Percentiles rank a stretch among this genome's conserved stretches.
Evolutionary conservation across 352 stramenopile genomes (phyloP).

Genomic region (Phytophthora agathidicida): DNA sequence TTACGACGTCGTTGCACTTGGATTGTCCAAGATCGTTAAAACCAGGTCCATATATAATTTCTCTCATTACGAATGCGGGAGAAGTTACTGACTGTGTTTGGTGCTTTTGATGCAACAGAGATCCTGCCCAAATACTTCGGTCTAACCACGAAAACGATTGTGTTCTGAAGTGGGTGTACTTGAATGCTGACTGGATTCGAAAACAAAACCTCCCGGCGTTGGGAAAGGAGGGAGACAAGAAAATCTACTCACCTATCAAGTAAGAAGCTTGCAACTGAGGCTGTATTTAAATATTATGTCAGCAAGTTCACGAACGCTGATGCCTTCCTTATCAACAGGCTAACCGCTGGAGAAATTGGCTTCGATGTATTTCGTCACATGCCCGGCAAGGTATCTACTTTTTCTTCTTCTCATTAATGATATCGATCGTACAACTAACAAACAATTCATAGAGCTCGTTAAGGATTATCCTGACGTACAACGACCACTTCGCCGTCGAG

Average conservation of each 20-base stretch:
- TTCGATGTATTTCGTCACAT: slow-evolving; percentile 86
- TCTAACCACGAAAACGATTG: slow-evolving; percentile 66
- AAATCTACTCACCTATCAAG: slow-evolving; percentile 31
- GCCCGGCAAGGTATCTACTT: slow-evolving; percentile 70
- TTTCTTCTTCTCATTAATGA: background rate
- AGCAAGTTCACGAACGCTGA: too few species aligned
- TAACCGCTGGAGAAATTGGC: slow-evolving; percentile 51
- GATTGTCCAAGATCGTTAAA: slow-evolving; percentile 69
- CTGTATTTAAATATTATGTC: too few species aligned
- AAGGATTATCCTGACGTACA: slow-evolving; percentile 50
- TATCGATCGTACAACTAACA: background rate
- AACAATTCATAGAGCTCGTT: slow-evolving; percentile 32
- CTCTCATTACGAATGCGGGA: background rate
- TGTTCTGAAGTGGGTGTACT: slow-evolving; percentile 81
- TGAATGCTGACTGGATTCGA: slow-evolving; percentile 84
- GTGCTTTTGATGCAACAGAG: slow-evolving; percentile 32
- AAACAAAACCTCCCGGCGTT: slow-evolving; percentile 53
- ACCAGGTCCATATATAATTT: slow-evolving; percentile 30
- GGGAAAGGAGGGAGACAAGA: slow-evolving; percentile 17
- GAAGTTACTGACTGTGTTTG: background rate
- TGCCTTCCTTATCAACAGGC: slow-evolving; percentile 33
- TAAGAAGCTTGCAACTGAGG: slow-evolving; percentile 21
- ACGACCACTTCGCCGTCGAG: slow-evolving; percentile 53
- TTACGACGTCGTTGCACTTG: slow-evolving; percentile 64
- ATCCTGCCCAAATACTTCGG: slow-evolving; percentile 61